Evolutionary conservation across 2,329 filamentous ascomycete genomes (phyloP).

Genomic region (Fusarium albidum): DNA sequence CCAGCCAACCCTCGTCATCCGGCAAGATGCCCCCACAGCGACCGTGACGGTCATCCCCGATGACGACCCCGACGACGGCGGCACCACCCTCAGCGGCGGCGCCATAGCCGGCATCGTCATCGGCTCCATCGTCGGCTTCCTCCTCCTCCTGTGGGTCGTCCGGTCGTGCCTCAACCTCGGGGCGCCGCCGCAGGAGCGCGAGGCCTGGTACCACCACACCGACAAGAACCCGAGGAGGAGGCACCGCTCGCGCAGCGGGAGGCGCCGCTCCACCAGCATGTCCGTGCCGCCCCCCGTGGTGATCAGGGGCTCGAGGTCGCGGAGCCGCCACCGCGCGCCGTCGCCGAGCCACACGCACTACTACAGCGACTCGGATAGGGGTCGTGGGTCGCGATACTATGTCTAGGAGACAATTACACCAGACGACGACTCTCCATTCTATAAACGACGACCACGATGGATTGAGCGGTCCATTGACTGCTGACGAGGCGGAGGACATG

Average conservation of each 20-base stretch:
- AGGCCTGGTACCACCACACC: slow-evolving; percentile 46
- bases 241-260: slow-evolving; percentile 36
- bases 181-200: slow-evolving; percentile 44
- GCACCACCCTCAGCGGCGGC: slow-evolving; percentile 51
- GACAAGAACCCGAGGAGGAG: slow-evolving; percentile 31
- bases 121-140: slow-evolving; percentile 55
- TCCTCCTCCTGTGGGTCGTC: slow-evolving; percentile 57
- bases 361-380: slow-evolving; percentile 28
- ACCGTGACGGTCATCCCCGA: slow-evolving; percentile 45
- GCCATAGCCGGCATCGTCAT: slow-evolving; percentile 62
- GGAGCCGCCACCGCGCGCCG: slow-evolving; percentile 24
- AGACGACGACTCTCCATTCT: too few species aligned
- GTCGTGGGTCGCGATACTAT: slow-evolving; percentile 26
- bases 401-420: slow-evolving; percentile 1
- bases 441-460: too few species aligned
- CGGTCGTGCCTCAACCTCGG: slow-evolving; percentile 54
- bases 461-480: too few species aligned
- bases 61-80: slow-evolving; percentile 26
- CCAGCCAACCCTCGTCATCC: slow-evolving; percentile 25
- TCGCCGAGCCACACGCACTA: slow-evolving; percentile 29
- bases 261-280: slow-evolving; percentile 36
- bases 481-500: slow-evolving; percentile 22
- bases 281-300: slow-evolving; percentile 38
- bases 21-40: slow-evolving; percentile 29
- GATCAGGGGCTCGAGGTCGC: slow-evolving; percentile 28